Conservation (phyloP, 805 yeast genomes). For the Citeromyces matritensis region DNA sequence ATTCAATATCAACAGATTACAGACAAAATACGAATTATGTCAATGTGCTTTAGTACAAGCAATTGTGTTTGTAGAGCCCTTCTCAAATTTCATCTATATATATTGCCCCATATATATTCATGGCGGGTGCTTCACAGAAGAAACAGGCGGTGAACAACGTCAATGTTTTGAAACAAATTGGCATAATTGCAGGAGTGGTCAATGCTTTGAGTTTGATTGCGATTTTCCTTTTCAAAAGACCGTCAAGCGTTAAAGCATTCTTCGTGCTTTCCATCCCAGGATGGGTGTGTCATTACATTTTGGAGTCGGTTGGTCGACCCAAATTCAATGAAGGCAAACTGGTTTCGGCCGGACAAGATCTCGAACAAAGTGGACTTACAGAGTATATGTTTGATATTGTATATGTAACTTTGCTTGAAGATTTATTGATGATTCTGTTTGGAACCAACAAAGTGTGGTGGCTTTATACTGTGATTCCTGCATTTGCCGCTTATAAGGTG, state of each 20-base stretch:
- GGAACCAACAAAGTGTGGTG: slow-evolving; percentile 53
- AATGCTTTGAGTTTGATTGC: slow-evolving; percentile 20
- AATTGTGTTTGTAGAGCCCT: no score
- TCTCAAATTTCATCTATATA: neutral
- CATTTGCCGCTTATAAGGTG: slow-evolving; percentile 29
- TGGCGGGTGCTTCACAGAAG: slow-evolving; percentile 24
- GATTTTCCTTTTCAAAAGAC: slow-evolving; percentile 25
- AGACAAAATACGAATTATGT: no score
- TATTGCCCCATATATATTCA: slow-evolving; percentile 2
- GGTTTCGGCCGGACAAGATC: slow-evolving; percentile 42
- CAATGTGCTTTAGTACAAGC: no score
- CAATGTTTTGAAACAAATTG: slow-evolving; percentile 15
- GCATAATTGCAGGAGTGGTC: slow-evolving; percentile 18
- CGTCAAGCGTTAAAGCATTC: slow-evolving; percentile 25
- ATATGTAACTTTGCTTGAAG: slow-evolving; percentile 47
- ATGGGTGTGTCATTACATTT: slow-evolving; percentile 25
- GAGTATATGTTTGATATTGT: slow-evolving; percentile 62
- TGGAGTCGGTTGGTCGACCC: slow-evolving; percentile 54
- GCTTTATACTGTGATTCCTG: slow-evolving; percentile 29
- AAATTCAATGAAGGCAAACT: slow-evolving; percentile 18
- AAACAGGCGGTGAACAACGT: slow-evolving; percentile 16
- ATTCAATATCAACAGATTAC: no score
- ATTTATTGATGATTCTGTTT: slow-evolving; percentile 31
- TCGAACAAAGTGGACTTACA: slow-evolving; percentile 45
- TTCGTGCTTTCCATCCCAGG: slow-evolving; percentile 26